phyloP scores from a whole-genome alignment of 73 alveolate genomes.

The Blepharisma japonicum region DNA sequence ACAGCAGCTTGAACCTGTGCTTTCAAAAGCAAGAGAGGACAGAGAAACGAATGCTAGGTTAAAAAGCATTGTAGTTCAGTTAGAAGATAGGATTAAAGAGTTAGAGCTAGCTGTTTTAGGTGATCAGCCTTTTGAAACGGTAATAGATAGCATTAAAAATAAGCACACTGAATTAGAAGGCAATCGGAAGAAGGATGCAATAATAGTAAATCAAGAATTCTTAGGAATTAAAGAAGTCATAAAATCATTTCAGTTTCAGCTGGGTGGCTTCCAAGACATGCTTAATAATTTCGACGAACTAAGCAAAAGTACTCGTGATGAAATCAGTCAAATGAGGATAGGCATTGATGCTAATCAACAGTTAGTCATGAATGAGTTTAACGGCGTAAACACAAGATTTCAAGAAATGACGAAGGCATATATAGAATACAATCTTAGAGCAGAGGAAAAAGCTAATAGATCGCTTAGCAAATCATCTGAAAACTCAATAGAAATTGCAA shows the following conservation, averaged over 20 bases:
- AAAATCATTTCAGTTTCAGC: neutral
- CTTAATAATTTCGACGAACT: neutral
- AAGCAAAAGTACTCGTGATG: neutral
- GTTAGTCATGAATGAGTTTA: neutral
- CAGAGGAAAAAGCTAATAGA: neutral
- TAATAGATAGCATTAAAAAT: neutral
- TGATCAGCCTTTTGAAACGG: slow-evolving; percentile 10
- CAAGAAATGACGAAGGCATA: neutral
- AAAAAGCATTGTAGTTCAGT: neutral
- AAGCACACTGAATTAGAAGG: neutral
- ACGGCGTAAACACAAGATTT: neutral
- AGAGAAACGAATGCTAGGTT: neutral
- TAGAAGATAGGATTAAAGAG: slow-evolving; percentile 5
- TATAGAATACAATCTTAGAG: neutral
- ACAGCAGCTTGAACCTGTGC: slow-evolving; percentile 20
- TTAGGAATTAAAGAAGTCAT: neutral
- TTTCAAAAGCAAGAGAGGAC: slow-evolving; percentile 14
- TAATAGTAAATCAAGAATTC: neutral
- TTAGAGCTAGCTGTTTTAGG: slow-evolving; percentile 11
- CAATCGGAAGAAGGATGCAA: slow-evolving; percentile 9
- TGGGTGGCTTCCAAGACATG: neutral
- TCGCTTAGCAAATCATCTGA: neutral
- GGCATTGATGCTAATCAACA: neutral
- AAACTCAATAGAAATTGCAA: slow-evolving; percentile 1
- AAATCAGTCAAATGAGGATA: neutral